Evolutionary conservation across 768 basidiomycete species (phyloP).

Genomic region (Fibroporia radiculosa): DNA sequence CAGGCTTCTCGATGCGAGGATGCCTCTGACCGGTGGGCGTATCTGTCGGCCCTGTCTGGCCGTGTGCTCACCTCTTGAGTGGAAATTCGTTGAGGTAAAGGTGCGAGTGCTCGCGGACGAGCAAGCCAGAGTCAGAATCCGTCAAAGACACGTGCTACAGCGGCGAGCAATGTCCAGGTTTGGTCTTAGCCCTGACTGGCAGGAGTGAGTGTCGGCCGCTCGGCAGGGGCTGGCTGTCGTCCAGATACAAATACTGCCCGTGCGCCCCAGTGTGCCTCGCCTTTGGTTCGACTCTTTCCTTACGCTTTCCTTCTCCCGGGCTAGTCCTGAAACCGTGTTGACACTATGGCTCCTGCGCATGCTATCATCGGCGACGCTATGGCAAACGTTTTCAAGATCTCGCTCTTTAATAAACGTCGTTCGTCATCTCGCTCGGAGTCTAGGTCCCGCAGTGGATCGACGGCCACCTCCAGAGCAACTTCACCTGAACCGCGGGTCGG

Average conservation of each 20-base stretch:
- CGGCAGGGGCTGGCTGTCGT: neutral
- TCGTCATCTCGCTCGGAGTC: neutral
- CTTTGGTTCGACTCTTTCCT: no score
- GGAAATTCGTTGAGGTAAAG: no score
- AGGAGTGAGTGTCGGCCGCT: no score
- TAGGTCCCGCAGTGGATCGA: neutral
- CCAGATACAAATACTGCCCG: neutral
- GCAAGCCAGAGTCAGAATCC: no score
- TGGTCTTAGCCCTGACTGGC: neutral
- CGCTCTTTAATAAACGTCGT: neutral
- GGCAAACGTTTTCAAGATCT: conserved; percentile 1
- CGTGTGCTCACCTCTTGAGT: no score
- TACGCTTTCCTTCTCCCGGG: neutral
- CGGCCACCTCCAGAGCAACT: neutral
- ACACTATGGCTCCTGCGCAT: neutral
- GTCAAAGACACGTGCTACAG: neutral
- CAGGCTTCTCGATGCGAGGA: no score
- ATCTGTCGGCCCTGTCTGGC: no score
- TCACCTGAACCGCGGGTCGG: conserved; percentile 1
- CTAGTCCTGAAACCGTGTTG: neutral
- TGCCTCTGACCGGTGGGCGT: no score
- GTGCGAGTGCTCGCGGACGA: no score
- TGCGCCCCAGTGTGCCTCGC: no score
- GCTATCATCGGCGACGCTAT: neutral
- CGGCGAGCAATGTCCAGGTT: neutral